These are phyloP conservation scores for Ormosia semicastrata DNA, from an alignment of 306 rosid species.

Conservation along the genomic window DNA sequence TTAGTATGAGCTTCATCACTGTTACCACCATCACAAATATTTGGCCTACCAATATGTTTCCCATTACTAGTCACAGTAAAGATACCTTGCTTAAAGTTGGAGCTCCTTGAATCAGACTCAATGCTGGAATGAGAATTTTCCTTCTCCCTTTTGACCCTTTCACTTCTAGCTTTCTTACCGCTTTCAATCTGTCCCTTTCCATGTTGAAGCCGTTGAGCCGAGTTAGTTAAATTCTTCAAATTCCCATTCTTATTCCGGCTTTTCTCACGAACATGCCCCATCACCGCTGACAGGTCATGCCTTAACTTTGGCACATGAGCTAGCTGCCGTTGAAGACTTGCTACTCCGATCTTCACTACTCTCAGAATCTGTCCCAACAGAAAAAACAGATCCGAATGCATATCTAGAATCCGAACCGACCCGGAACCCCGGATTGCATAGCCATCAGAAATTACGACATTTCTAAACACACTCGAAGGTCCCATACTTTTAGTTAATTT, in stretches of 20 bases:
- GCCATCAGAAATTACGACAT: conserved; percentile 42
- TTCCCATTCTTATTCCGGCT: conserved; percentile 37
- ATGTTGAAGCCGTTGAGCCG: conserved; percentile 38
- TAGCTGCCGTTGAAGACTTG: conserved; percentile 87
- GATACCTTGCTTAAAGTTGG: conserved; percentile 41
- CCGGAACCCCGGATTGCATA: conserved; percentile 44
- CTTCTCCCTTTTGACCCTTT: conserved; percentile 37
- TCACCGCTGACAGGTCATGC: neutral
- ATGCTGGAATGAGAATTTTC: conserved; percentile 59
- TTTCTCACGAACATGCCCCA: conserved; percentile 36
- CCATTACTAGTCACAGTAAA: conserved; percentile 33
- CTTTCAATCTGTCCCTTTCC: conserved; percentile 42
- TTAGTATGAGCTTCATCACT: conserved; percentile 56
- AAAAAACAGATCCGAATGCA: conserved; percentile 61
- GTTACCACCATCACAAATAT: conserved; percentile 40
- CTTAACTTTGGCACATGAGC: conserved; percentile 64
- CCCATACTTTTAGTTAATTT: conserved; percentile 52
- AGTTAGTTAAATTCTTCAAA: conserved; percentile 37
- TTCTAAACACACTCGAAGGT: conserved; percentile 44
- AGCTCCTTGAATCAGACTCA: conserved; percentile 65
- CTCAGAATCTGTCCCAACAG: conserved; percentile 77
- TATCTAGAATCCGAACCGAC: conserved; percentile 59
- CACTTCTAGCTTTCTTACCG: conserved; percentile 58
- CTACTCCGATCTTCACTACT: conserved; percentile 82
- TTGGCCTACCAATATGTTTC: conserved; percentile 43